Percentiles rank a stretch among this genome's conserved stretches.
These are phyloP conservation scores for Cystobasidiaceae sp. DNA, from an alignment of 1,284 basidiomycete species.

Conservation along the genomic window DNA sequence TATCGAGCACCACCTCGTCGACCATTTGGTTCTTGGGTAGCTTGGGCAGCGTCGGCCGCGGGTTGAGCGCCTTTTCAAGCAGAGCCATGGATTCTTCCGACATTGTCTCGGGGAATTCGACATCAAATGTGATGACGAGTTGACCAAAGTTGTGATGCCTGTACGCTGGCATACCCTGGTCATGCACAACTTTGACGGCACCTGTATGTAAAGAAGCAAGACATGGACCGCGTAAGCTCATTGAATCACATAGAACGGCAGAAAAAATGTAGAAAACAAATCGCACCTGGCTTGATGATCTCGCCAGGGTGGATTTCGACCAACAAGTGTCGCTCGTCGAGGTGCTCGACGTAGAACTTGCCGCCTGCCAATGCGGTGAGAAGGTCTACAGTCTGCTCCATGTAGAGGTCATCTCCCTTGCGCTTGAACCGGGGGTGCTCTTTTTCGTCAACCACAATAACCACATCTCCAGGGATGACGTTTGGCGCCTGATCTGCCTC, in stretches of 20 bases:
- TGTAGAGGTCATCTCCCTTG: constrained; percentile 85
- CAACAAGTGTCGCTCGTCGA: constrained; percentile 84
- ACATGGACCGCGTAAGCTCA: no score
- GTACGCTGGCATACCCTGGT: constrained; percentile 97
- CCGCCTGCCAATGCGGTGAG: constrained; percentile 92
- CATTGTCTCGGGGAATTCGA: constrained; percentile 85
- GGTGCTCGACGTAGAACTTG: constrained; percentile 81
- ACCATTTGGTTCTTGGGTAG: constrained; percentile 61
- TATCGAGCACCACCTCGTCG: constrained; percentile 82
- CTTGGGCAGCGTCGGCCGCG: constrained; percentile 65
- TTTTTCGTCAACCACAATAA: constrained; percentile 96
- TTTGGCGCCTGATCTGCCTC: constrained; percentile 95
- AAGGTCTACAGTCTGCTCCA: constrained; percentile 84
- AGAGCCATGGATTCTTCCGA: constrained; percentile 62
- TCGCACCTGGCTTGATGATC: constrained; percentile 85
- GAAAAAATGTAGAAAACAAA: constrained; percentile 19
- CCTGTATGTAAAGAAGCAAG: constrained; percentile 54
- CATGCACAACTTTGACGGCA: constrained; percentile 81
- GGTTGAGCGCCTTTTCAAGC: constrained; percentile 82
- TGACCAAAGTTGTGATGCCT: constrained; percentile 96
- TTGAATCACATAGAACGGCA: no score
- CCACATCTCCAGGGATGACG: constrained; percentile 87
- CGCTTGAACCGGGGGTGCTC: constrained; percentile 86
- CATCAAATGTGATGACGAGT: constrained; percentile 78
- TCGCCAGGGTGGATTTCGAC: constrained; percentile 85